Evolutionary conservation across 2,329 filamentous ascomycete species (phyloP), one percentile per base, ranked within the genome.

Genomic region (Dendryphion nanum): DNA sequence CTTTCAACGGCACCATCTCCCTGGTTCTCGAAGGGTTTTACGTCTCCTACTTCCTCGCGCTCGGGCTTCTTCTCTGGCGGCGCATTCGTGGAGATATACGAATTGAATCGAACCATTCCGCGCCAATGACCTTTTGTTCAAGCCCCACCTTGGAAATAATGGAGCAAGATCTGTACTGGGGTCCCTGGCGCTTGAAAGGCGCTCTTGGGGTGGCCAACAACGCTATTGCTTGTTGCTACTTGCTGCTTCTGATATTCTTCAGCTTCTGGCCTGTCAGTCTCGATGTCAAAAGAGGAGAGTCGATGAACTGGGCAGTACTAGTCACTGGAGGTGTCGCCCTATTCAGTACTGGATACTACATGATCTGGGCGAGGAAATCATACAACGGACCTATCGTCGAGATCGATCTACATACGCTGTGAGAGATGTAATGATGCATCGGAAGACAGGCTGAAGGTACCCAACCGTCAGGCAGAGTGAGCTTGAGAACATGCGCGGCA

Each of bases 11-110:
- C 16, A 63, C 59, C 3, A 60, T 64, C 19, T 62, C 57, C 21
- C 48, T 65, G 7, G 58, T 62, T 8, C 45, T 65, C 4, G 59
- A 63, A 44, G 61, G 61, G 3, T 63, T 65, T 40, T 65, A 64
- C 35, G 51, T 62, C 13, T 65, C 62, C 15, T 65, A 65, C 33
- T 42, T 65, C 0, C 45, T 65, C 10, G 58, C 59, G 3, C 46
- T 62, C 20, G 53, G 53, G 2, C 44, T 65, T 0, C 55, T 65
- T 6, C 50, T 65, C 21, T 65, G 59, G 59, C 45, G 61, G n/a
- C 62, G 62, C 7, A 18, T 63, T 3, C 58, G 59, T 26, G 61
- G 60, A 15, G 58, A 64, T 18, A 46, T 64, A 10, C n/a, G n/a
- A n/a, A 50, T 55, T 26, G 42, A 48, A 15, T 46, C 50, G 0